phyloP scores from a whole-genome alignment of 2,329 filamentous ascomycete species.

The Aureobasidium pullulans region DNA sequence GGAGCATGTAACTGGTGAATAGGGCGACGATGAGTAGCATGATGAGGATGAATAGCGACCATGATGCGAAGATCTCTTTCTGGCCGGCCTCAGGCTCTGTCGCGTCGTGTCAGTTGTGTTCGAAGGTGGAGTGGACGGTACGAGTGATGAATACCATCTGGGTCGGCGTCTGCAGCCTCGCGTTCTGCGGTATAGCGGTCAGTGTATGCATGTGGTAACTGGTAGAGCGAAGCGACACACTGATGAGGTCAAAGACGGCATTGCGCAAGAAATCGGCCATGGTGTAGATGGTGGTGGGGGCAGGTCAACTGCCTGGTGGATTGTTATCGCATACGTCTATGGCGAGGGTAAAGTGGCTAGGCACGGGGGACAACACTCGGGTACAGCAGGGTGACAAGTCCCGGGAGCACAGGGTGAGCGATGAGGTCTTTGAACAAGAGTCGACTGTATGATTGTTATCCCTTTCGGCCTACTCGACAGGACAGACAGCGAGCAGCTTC shows the following conservation, averaged over 20 bases:
- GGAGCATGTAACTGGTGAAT: constrained; percentile 93
- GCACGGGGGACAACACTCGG: not conserved
- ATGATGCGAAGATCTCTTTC: constrained; percentile 92
- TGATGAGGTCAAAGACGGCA: constrained; percentile 25
- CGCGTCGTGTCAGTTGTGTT: constrained; percentile 15
- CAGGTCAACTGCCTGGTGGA: constrained; percentile 11
- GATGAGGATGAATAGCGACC: constrained; percentile 95
- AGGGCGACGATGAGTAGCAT: constrained; percentile 88
- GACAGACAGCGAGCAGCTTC: not conserved
- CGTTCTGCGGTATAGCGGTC: constrained; percentile 26
- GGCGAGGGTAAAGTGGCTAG: not conserved
- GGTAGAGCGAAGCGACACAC: constrained; percentile 22
- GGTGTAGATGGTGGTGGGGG: constrained; percentile 1
- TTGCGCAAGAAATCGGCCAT: constrained; percentile 15
- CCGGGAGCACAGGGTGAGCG: not conserved
- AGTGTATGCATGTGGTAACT: not conserved
- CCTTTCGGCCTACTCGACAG: not conserved
- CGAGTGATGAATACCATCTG: constrained; percentile 28
- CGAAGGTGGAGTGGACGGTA: not conserved
- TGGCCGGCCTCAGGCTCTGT: constrained; percentile 70
- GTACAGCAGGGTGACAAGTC: not conserved
- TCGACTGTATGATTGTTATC: not conserved
- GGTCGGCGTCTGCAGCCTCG: constrained; percentile 40
- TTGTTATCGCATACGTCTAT: constrained; percentile 12
- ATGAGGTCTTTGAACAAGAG: not conserved